Conservation (phyloP, 208 protist genomes). For the Wallacemonas rigidus region DNA sequence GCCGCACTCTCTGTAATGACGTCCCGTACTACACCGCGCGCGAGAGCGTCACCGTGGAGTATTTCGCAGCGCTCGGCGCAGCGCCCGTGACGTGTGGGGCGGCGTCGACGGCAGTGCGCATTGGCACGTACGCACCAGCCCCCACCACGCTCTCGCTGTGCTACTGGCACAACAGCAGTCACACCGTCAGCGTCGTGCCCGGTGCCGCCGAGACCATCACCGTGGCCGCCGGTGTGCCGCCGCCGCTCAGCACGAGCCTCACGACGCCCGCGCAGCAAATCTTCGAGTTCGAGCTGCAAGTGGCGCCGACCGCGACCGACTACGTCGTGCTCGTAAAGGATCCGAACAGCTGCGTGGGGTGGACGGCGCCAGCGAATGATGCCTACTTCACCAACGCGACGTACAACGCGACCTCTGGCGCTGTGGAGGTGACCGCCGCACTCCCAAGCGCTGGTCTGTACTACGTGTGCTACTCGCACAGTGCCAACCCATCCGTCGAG, state of each 20-base stretch:
- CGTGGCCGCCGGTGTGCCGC: constrained; percentile 48
- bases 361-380: constrained; percentile 21
- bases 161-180: constrained; percentile 50
- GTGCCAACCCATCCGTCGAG: constrained; percentile 37
- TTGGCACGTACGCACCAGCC: constrained; percentile 3
- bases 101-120: constrained; percentile 7
- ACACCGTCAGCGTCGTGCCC: constrained; percentile 27
- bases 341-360: constrained; percentile 48
- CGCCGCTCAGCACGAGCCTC: constrained; percentile 29
- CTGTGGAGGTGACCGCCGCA: constrained; percentile 42
- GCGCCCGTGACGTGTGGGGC: constrained; percentile 28
- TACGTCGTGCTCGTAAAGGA: constrained; percentile 63
- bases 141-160: constrained; percentile 47
- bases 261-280: constrained; percentile 32
- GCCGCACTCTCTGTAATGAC: constrained; percentile 63
- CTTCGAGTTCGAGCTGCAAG: constrained; percentile 43
- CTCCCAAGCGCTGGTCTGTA: constrained; percentile 59
- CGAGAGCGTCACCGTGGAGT: constrained; percentile 8
- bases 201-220: constrained; percentile 34
- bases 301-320: constrained; percentile 52
- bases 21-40: constrained; percentile 61
- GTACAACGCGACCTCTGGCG: constrained; percentile 24
- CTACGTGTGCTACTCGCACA: constrained; percentile 84
- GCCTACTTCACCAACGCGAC: constrained; percentile 35
- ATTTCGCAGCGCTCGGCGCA: constrained; percentile 31